Evolutionary conservation across 768 basidiomycete genomes (phyloP).

Genomic region (Termitomyces sp.): DNA sequence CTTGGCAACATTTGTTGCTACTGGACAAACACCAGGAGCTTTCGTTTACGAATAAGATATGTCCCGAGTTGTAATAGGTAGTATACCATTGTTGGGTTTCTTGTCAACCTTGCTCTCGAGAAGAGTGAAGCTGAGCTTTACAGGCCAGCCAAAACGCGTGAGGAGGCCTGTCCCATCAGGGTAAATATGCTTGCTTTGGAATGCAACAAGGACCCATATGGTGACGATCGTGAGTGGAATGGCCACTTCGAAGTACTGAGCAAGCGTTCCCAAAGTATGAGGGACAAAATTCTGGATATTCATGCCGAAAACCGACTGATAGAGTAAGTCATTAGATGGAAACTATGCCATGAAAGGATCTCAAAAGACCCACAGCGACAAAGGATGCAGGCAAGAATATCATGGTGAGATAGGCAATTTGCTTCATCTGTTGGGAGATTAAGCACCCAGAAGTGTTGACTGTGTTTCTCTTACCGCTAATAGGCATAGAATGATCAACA

Average conservation of each 20-base stretch:
- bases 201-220: conserved; percentile 54
- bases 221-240: conserved; percentile 46
- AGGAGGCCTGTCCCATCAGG: conserved; percentile 21
- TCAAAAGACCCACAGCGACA: conserved; percentile 32
- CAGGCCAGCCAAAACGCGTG: conserved; percentile 34
- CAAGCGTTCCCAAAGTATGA: conserved; percentile 32
- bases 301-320: conserved; percentile 59
- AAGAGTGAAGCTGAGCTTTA: conserved; percentile 17
- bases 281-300: conserved; percentile 44
- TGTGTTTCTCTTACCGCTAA: conserved; percentile 19
- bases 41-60: no score
- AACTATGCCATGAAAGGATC: neutral
- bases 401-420: conserved; percentile 63
- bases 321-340: neutral
- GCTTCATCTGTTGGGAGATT: conserved; percentile 37
- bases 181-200: conserved; percentile 43
- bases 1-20: no score
- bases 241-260: conserved; percentile 39
- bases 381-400: conserved; percentile 58
- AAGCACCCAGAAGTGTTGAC: neutral
- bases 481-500: neutral
- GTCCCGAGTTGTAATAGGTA: neutral
- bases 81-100: no score
- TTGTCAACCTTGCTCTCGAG: neutral
- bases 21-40: no score